phyloP scores from a whole-genome alignment of 257 asterid genomes.

The Forsythia suspensa region DNA sequence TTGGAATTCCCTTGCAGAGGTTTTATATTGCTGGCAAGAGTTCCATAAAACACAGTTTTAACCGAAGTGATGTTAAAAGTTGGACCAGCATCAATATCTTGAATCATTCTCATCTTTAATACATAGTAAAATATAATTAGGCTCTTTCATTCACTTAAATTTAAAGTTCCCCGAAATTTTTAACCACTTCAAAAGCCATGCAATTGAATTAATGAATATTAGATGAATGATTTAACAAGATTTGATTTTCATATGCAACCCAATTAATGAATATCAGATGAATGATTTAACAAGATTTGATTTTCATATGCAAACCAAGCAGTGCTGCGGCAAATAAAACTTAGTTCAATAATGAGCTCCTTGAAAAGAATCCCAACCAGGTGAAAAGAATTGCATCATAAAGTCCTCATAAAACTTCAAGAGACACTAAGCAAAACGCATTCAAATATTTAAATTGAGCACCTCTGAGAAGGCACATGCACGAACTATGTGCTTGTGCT shows the following conservation, averaged over 20 bases:
- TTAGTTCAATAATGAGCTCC: conserved; percentile 2
- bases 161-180: not conserved
- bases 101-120: not conserved
- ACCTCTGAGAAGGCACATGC: conserved; percentile 98
- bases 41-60: not conserved
- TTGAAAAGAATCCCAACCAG: not conserved
- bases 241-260: not conserved
- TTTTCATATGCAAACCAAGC: not conserved
- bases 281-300: not conserved
- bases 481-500: conserved; percentile 97
- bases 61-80: not conserved
- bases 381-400: conserved; percentile 9
- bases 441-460: conserved; percentile 1
- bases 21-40: not conserved
- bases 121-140: not conserved
- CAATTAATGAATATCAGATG: not conserved
- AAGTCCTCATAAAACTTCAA: not conserved
- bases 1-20: not conserved
- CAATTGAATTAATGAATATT: not conserved
- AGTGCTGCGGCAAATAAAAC: not conserved
- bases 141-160: not conserved
- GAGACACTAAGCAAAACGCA: not conserved
- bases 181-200: not conserved
- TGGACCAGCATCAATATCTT: not conserved
- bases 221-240: not conserved